Evolutionary conservation across 2,329 filamentous ascomycete genomes (phyloP), one percentile per base, ranked within the genome.

Genomic region (Penicillium psychrosexuale): DNA sequence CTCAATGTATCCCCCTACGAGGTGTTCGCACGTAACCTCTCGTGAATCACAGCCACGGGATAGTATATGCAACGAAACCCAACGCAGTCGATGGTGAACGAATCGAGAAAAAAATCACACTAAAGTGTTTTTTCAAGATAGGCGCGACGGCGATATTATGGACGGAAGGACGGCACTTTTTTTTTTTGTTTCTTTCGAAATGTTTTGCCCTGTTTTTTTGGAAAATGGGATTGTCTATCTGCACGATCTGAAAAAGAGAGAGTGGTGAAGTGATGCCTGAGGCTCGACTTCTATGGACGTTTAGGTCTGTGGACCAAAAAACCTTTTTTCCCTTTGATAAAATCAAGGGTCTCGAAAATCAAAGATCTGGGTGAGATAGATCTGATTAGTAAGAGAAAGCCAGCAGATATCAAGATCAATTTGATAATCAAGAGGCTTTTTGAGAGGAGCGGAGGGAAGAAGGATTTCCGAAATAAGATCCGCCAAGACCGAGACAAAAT

Each of bases 1-100:
- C 75, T 87, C 77, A 96, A 96, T 96, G 91, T 91, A 88, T 96
- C 91, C 89, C 63, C 91, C 90, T 67, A 70, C 64, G 66, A 58
- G 53, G 54, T 56, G 31, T 55, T 56, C 56, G 61, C 57, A 51
- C 47, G 22, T 31, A 53, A 55, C 52, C 43, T 50, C 30, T 37
- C 38, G 38, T 45, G 36, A 62, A 59, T 55, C 27, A 27, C 31
- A 54, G 31, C 42, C 58, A 51, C 37, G 36, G 37, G 48, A 53
- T 55, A 57, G 48, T 48, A 8, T 48, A 53, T 17, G 47, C 33
- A 45, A 43, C 47, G 52, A 55, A 55, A 55, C 52, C 52, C 47
- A 44, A 28, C 47, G 51, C 39, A 54, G 51, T 45, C 47, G 44
- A 46, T 56, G 49, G 17, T 47, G 38, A 59, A 47, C 53, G 39